Percentiles rank a stretch among this genome's conserved stretches.
phyloP scores from a whole-genome alignment of 1,139 yeast species.

The Saccharomyces hybrid region DNA sequence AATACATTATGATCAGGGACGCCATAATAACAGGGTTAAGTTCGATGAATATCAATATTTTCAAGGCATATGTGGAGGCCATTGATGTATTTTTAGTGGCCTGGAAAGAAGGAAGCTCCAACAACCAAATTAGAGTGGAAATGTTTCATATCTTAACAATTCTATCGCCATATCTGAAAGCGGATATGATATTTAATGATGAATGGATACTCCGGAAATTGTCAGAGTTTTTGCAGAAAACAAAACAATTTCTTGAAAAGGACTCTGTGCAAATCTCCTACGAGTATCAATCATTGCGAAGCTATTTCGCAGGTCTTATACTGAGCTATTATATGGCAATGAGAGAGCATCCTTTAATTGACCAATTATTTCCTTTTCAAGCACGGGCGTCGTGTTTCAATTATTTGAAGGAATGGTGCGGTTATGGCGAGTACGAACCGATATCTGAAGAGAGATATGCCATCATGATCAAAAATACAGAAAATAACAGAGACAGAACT shows the following conservation, averaged over 20 bases:
- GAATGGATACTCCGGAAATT: constrained; percentile 62
- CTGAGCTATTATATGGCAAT: constrained; percentile 60
- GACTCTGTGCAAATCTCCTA: constrained; percentile 57
- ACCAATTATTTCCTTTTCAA: constrained; percentile 65
- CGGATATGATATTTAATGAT: constrained; percentile 50
- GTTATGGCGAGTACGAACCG: constrained; percentile 61
- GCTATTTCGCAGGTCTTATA: constrained; percentile 72
- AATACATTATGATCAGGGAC: constrained; percentile 67
- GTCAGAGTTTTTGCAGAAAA: constrained; percentile 55
- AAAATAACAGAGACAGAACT: constrained; percentile 38
- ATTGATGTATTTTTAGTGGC: constrained; percentile 55
- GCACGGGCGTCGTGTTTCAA: constrained; percentile 79
- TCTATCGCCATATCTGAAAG: constrained; percentile 56
- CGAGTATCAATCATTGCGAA: constrained; percentile 67
- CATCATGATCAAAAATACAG: constrained; percentile 46
- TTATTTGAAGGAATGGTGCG: constrained; percentile 90
- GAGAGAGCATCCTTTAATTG: constrained; percentile 27
- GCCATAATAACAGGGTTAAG: constrained; percentile 83
- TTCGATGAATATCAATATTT: constrained; percentile 83
- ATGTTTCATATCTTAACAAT: constrained; percentile 69
- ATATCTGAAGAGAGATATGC: constrained; percentile 62
- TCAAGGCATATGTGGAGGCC: constrained; percentile 73
- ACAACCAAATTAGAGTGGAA: constrained; percentile 57
- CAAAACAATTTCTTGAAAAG: constrained; percentile 54
- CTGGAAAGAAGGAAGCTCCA: constrained; percentile 43